Conservation (phyloP, 2,329 filamentous ascomycete genomes). For the Escovopsis sp. region DNA sequence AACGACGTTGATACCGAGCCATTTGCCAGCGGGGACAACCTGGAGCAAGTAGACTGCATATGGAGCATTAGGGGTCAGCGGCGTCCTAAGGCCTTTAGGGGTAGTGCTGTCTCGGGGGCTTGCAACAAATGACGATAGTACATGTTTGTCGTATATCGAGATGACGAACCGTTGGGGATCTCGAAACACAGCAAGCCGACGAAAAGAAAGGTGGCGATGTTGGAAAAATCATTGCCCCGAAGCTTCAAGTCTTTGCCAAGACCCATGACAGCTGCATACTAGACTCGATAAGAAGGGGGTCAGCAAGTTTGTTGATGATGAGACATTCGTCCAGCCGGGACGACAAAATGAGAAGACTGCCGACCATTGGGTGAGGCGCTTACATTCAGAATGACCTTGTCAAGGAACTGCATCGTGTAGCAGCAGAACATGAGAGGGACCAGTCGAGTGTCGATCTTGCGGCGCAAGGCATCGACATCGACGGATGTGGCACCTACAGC, state of each 20-base stretch:
- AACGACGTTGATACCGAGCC: slow-evolving; percentile 42
- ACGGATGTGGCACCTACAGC: slow-evolving; percentile 18
- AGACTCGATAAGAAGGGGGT: background rate
- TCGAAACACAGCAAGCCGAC: slow-evolving; percentile 46
- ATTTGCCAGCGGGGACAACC: slow-evolving; percentile 44
- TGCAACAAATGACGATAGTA: background rate
- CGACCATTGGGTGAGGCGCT: slow-evolving; percentile 11
- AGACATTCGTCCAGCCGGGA: background rate
- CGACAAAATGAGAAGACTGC: background rate
- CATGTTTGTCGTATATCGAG: background rate
- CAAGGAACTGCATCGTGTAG: slow-evolving; percentile 49
- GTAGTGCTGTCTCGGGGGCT: background rate
- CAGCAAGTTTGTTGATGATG: no score
- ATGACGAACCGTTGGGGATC: slow-evolving; percentile 37
- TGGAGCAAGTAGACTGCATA: slow-evolving; percentile 41
- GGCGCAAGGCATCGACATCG: slow-evolving; percentile 31
- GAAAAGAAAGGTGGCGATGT: slow-evolving; percentile 47
- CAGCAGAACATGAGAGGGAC: slow-evolving; percentile 47
- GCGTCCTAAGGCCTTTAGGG: no score
- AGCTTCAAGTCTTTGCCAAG: slow-evolving; percentile 37
- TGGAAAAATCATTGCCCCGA: slow-evolving; percentile 45
- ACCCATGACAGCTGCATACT: slow-evolving; percentile 55
- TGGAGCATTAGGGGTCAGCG: no score
- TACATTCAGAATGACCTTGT: slow-evolving; percentile 50
- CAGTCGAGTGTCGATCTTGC: slow-evolving; percentile 43